A percentile compares a stretch with the other conserved stretches of the same genome.
phyloP scores from a whole-genome alignment of 805 yeast species.

The Lipomyces kockii region DNA sequence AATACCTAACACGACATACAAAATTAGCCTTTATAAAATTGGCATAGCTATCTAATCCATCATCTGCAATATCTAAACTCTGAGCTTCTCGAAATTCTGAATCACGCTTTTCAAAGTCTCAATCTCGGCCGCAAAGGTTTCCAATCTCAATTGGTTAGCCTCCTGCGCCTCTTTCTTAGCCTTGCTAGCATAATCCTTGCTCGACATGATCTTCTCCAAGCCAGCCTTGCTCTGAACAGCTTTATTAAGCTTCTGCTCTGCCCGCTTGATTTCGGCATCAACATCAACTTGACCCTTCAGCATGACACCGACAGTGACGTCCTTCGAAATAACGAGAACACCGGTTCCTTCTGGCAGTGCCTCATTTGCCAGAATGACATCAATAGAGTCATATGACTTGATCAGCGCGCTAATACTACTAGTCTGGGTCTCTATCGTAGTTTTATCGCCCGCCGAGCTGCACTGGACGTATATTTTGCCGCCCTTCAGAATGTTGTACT shows the following conservation, averaged over 20 bases:
- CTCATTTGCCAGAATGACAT: conserved; percentile 45
- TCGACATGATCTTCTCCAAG: conserved; percentile 69
- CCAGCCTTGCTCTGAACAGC: conserved; percentile 62
- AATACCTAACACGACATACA: neutral
- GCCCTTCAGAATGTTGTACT: conserved; percentile 84
- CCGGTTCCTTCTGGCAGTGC: conserved; percentile 89
- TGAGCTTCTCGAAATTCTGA: conserved; percentile 78
- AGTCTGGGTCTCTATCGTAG: conserved; percentile 69
- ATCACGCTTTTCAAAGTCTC: conserved; percentile 88
- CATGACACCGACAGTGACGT: conserved; percentile 81
- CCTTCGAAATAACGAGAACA: conserved; percentile 76
- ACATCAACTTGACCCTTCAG: conserved; percentile 95
- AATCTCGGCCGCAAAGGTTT: conserved; percentile 79
- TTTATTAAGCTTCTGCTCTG: conserved; percentile 72
- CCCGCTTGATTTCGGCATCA: conserved; percentile 87
- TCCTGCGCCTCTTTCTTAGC: conserved; percentile 83
- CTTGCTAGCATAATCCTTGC: conserved; percentile 82
- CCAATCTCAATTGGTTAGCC: conserved; percentile 68
- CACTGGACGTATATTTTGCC: conserved; percentile 86
- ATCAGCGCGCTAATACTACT: conserved; percentile 89
- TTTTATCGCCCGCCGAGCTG: conserved; percentile 52
- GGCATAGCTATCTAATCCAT: neutral
- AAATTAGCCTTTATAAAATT: neutral
- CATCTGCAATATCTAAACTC: conserved; percentile 47
- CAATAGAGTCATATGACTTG: conserved; percentile 49